Evolutionary conservation across 192 early-diverging fungal genomes (phyloP).

Genomic region (Backusella westeae): DNA sequence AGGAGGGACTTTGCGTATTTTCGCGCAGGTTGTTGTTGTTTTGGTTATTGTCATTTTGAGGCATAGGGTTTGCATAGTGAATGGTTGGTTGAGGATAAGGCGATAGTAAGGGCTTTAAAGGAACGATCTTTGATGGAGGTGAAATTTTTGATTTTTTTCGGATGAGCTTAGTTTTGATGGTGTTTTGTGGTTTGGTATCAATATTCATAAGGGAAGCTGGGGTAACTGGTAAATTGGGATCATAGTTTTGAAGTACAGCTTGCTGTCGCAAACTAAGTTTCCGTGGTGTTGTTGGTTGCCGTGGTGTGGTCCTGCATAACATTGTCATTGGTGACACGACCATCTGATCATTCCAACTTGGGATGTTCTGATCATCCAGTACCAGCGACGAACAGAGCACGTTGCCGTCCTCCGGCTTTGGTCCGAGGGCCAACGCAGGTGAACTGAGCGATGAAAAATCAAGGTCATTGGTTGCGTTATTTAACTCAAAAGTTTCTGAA

Average conservation of each 20-base stretch:
- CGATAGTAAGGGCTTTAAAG: background rate
- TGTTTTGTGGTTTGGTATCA: background rate
- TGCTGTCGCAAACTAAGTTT: background rate
- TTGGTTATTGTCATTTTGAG: background rate
- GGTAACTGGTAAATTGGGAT: background rate
- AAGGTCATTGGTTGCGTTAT: background rate
- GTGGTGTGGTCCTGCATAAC: background rate
- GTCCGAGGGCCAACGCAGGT: background rate
- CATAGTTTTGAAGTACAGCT: background rate
- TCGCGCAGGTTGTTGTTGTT: background rate
- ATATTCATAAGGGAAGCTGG: constrained; percentile 1
- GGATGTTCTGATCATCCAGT: background rate
- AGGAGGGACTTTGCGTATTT: background rate
- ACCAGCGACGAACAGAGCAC: background rate
- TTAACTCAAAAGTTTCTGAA: background rate
- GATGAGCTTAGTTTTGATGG: background rate
- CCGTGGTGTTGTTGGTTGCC: background rate
- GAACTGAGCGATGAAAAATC: background rate
- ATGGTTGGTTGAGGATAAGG: background rate
- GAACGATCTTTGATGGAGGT: background rate
- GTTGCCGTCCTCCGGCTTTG: background rate
- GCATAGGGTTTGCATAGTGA: background rate
- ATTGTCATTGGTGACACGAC: background rate
- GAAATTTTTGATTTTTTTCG: background rate
- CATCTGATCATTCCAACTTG: background rate